These are phyloP conservation scores for Tetrahymena thermophila DNA, from an alignment of 73 alveolate species.

Conservation along the genomic window DNA sequence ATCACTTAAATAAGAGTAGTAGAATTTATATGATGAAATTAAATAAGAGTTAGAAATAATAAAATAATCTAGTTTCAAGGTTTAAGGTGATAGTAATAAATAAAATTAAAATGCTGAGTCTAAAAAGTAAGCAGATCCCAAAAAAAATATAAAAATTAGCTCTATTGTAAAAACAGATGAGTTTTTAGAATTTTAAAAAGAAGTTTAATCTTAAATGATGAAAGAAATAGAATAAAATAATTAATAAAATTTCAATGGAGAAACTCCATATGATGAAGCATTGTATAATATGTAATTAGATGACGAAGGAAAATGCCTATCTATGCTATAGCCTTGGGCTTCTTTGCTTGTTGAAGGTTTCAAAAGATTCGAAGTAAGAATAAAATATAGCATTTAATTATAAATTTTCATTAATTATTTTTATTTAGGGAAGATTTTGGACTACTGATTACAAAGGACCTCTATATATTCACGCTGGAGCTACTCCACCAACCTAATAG, in stretches of 20 bases:
- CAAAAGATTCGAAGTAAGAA: constrained; percentile 71
- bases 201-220: background rate
- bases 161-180: background rate
- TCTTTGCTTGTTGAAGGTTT: constrained; percentile 54
- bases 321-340: constrained; percentile 82
- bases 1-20: background rate
- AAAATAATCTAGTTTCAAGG: background rate
- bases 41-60: background rate
- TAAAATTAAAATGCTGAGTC: background rate
- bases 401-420: background rate
- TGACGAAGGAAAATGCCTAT: constrained; percentile 55
- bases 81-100: background rate
- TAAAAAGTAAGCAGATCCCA: background rate
- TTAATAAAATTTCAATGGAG: background rate
- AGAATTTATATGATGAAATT: background rate
- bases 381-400: background rate
- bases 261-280: background rate
- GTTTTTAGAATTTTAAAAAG: background rate
- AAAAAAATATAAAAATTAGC: background rate
- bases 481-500: constrained; percentile 53
- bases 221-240: background rate
- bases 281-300: constrained; percentile 4
- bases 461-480: constrained; percentile 76
- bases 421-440: constrained; percentile 70
- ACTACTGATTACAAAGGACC: constrained; percentile 65